Evolutionary conservation across 1,284 basidiomycete species (phyloP), one percentile per base, ranked within the genome.

Genomic region (Cryptococcus floricola): DNA sequence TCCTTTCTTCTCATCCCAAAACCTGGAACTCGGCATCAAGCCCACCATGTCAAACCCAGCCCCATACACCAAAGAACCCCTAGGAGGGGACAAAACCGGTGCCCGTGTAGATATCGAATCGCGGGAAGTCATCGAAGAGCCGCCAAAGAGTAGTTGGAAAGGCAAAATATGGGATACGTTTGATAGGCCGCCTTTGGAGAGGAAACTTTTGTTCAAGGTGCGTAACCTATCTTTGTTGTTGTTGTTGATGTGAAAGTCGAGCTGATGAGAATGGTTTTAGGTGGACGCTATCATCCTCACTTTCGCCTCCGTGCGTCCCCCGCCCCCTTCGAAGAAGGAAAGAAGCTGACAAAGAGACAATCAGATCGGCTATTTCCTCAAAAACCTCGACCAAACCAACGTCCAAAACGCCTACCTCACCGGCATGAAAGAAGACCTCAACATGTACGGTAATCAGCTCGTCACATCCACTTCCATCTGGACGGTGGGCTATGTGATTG

Each of bases 391-490:
- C 58, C 67, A 72, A 41, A 59, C 57, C n/a, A 73, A 73, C 54
- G 52, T 72, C 45, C 68, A 62, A 44, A 66, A 64, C 41, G 71
- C 73, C 43, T 62, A 56, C 47, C 55, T 60, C 13, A 57, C 58
- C 7, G 88, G 88, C 6, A 88, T 90, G 87, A 84, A 82, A 62
- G 85, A 89, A 71, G 87, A 88, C 39, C 61, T 70, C 1, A 39
- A 38, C 43, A 65, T 71, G 67, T 64, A 61, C 18, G 55, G 59
- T 18, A 60, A 74, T 54, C 53, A 75, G 62, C 62, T 72, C 13
- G 66, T 70, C n/a, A 71, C 67, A 45, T 42, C 52, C 13, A 58
- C 53, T 1, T 62, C 67, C 3, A 63, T 71, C 50, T 74, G 65
- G 63, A 73, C 69, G 0, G 67, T 68, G 3, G 74, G 74, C 37